Conservation (phyloP, 2,329 filamentous ascomycete genomes). For the Aspergillus brunneoviolaceus region DNA sequence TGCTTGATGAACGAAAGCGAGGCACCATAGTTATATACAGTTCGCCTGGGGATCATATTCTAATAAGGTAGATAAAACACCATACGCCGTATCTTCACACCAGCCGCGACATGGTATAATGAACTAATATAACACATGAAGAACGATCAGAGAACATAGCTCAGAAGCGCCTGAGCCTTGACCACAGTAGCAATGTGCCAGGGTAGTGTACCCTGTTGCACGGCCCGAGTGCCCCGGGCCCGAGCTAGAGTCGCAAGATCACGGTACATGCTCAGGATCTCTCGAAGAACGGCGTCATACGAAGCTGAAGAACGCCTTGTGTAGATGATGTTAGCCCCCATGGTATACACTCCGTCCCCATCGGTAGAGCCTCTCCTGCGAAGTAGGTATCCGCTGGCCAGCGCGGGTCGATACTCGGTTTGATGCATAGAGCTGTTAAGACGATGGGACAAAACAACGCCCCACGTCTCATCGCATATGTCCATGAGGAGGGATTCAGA, state of each 20-base stretch:
- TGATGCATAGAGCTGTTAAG: slow-evolving; percentile 43
- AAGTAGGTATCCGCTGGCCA: slow-evolving; percentile 49
- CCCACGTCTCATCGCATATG: slow-evolving; percentile 60
- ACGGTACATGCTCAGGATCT: slow-evolving; percentile 46
- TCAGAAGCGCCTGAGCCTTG: slow-evolving; percentile 43
- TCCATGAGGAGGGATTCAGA: slow-evolving; percentile 59
- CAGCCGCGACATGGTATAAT: slow-evolving; percentile 8
- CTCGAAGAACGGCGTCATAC: slow-evolving; percentile 40
- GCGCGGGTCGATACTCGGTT: slow-evolving; percentile 43
- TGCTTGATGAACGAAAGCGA: too few species aligned
- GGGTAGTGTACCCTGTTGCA: slow-evolving; percentile 44
- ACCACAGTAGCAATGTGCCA: slow-evolving; percentile 50
- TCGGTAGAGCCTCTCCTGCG: slow-evolving; percentile 45
- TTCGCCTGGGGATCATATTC: too few species aligned
- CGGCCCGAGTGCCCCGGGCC: slow-evolving; percentile 42
- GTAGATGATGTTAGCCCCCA: slow-evolving; percentile 46
- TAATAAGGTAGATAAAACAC: not conserved
- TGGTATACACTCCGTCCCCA: slow-evolving; percentile 41
- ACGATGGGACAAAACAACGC: slow-evolving; percentile 54
- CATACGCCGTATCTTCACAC: slow-evolving; percentile 14
- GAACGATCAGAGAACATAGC: slow-evolving; percentile 39
- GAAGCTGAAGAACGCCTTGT: slow-evolving; percentile 30
- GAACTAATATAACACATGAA: slow-evolving; percentile 6
- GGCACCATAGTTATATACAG: too few species aligned
- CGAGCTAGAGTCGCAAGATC: slow-evolving; percentile 46